These are phyloP conservation scores for Hypoxylon sp. DNA, from an alignment of 2,329 filamentous ascomycete species.

Conservation along the genomic window DNA sequence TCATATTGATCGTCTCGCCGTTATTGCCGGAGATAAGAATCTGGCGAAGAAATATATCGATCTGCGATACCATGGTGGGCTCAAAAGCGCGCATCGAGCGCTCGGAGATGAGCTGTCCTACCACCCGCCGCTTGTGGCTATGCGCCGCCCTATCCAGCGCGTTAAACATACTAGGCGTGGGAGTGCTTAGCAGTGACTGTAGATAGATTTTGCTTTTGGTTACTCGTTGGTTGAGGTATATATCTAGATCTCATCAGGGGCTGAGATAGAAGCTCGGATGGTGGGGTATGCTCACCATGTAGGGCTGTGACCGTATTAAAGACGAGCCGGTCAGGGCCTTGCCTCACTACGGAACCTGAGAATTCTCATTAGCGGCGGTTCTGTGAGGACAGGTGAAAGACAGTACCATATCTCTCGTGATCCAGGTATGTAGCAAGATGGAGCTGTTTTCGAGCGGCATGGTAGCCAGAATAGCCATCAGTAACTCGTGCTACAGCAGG, in stretches of 20 bases:
- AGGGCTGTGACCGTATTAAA: conserved; percentile 18
- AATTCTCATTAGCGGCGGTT: too few species aligned
- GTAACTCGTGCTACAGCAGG: conserved; percentile 16
- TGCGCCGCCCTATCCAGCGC: conserved; percentile 5
- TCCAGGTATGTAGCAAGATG: conserved; percentile 6
- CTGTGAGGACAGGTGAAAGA: not conserved
- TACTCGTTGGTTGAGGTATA: conserved; percentile 4
- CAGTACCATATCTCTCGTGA: conserved; percentile 7
- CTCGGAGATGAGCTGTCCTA: conserved; percentile 5
- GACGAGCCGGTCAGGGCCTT: conserved; percentile 15
- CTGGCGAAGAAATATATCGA: conserved; percentile 15
- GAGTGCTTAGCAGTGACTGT: not conserved
- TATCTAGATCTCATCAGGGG: not conserved
- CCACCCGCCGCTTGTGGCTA: conserved; percentile 9
- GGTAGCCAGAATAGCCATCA: conserved; percentile 6
- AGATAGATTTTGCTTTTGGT: conserved; percentile 5
- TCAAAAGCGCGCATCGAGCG: conserved; percentile 14
- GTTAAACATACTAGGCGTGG: conserved; percentile 2
- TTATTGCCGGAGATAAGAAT: not conserved
- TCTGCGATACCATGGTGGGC: conserved; percentile 1
- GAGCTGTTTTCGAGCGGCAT: conserved; percentile 3
- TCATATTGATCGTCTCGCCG: conserved; percentile 17
- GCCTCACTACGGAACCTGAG: conserved; percentile 17
- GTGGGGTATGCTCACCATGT: not conserved
- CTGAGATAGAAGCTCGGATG: too few species aligned